Base-by-base conservation (phyloP, 1,139 yeast genomes). In the Nadsonia starkeyi-henricii region DNA sequence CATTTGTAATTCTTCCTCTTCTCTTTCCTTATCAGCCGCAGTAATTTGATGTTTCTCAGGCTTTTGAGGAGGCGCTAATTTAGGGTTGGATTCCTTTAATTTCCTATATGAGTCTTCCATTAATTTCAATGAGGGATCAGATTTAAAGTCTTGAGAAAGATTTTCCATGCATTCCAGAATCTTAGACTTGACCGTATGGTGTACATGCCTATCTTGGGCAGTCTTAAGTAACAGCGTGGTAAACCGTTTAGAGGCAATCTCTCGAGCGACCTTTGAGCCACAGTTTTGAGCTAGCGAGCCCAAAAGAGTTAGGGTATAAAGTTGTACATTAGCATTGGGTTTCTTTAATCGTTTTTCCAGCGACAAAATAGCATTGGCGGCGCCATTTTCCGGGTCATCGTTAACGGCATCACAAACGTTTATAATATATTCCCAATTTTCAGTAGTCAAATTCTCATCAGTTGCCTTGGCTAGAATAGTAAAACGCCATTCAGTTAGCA, bases 231-330 rank as follows among this genome's bases (percentile, higher is more conserved):
- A 67, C 20, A 72, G 71, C 44, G 72, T 70, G 28, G 88, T 75
- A 61, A 88, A 86, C 12, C 73, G 61, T 55, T 76, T 77, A 20
- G 88, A 72, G 37, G 95, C 89, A 44, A 89, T 79, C 57, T 82
- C 86, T 53, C 85, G 88, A 57, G 80, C 81, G 76, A 85, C 77
- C 56, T 88, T 72, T 1, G 95, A 80, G 1, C 97, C 97, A 66
- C 97, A 89, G 62, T 91, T 91, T 64, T 89, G 96, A 0, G 95
- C 95, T 39, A 86, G 65, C 0, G 96, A 81, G 19, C 78, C 74
- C 19, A 85, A 67, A 49, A 91, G 67, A 0, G 95, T 75, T 48
- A 91, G 66, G 0, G 93, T 65, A 57, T 94, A 73, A 48, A 89
- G 68, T 28, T 85, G 78, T 1, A 84, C 82, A 63, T 89, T 91